phyloP scores from a whole-genome alignment of 2,329 filamentous ascomycete genomes.

The Plectosphaerella cucumerina region DNA sequence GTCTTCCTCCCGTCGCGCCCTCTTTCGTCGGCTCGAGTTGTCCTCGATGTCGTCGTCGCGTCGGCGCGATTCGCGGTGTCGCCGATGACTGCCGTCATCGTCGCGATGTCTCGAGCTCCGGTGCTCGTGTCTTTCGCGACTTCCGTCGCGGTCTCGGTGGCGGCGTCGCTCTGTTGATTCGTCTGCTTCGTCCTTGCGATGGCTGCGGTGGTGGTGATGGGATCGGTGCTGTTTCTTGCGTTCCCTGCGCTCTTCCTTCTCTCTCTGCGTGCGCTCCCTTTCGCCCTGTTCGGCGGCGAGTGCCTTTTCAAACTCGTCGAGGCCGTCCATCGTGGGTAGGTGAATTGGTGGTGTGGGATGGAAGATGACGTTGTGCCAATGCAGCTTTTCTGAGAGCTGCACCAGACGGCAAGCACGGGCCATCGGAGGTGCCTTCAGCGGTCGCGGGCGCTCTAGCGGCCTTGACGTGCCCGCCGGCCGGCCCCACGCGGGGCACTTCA shows the following conservation, averaged over 20 bases:
- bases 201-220: constrained; percentile 38
- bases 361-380: not conserved
- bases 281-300: constrained; percentile 61
- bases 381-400: not conserved
- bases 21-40: constrained; percentile 60
- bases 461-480: not conserved
- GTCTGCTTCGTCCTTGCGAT: constrained; percentile 24
- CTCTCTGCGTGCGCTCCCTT: constrained; percentile 42
- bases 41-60: constrained; percentile 39
- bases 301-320: constrained; percentile 73
- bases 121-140: constrained; percentile 15
- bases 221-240: constrained; percentile 40
- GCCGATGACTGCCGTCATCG: constrained; percentile 12
- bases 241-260: constrained; percentile 39
- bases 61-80: constrained; percentile 21
- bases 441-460: not conserved
- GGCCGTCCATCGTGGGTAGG: constrained; percentile 41
- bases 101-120: constrained; percentile 13
- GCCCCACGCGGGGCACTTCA: constrained; percentile 1
- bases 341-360: not conserved
- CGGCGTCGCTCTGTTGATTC: constrained; percentile 15
- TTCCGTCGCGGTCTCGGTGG: constrained; percentile 18
- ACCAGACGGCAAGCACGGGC: too few relatives aligned
- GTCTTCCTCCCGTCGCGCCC: constrained; percentile 52
- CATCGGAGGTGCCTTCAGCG: too few relatives aligned